phyloP scores from a whole-genome alignment of 1,284 basidiomycete genomes.

The Cystobasidiaceae sp. region DNA sequence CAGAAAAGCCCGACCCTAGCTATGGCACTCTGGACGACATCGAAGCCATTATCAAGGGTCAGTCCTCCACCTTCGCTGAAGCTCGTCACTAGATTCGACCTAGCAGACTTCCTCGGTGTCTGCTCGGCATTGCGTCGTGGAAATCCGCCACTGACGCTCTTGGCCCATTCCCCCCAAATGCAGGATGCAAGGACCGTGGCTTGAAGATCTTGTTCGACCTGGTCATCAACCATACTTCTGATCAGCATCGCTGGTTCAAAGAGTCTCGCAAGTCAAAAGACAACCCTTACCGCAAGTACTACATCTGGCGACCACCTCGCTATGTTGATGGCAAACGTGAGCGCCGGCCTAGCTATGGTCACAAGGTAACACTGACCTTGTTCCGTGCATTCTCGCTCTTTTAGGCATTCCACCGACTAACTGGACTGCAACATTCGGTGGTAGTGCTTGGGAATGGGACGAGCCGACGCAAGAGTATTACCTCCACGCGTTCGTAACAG shows the following conservation, averaged over 20 bases:
- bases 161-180: too few relatives aligned
- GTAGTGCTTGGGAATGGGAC: slow-evolving; percentile 68
- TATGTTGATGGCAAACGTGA: slow-evolving; percentile 49
- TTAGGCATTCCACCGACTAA: slow-evolving; percentile 21
- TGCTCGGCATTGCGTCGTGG: too few relatives aligned
- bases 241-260: slow-evolving; percentile 68
- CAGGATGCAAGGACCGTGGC: slow-evolving; percentile 58
- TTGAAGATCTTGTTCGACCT: slow-evolving; percentile 49
- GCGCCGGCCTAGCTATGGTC: background rate
- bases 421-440: slow-evolving; percentile 49
- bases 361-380: background rate
- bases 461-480: slow-evolving; percentile 65
- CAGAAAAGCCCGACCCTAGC: slow-evolving; percentile 20
- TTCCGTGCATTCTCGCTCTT: background rate
- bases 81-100: too few relatives aligned
- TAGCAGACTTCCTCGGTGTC: background rate
- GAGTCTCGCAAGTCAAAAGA: slow-evolving; percentile 59
- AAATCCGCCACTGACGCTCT: too few relatives aligned
- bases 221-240: slow-evolving; percentile 29
- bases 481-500: slow-evolving; percentile 63
- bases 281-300: slow-evolving; percentile 64
- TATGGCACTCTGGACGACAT: slow-evolving; percentile 25
- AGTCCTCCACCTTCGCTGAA: background rate
- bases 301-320: slow-evolving; percentile 69
- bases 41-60: slow-evolving; percentile 42